phyloP scores from a whole-genome alignment of 352 stramenopile genomes.

The Thalassiosira livingstoniorum region DNA sequence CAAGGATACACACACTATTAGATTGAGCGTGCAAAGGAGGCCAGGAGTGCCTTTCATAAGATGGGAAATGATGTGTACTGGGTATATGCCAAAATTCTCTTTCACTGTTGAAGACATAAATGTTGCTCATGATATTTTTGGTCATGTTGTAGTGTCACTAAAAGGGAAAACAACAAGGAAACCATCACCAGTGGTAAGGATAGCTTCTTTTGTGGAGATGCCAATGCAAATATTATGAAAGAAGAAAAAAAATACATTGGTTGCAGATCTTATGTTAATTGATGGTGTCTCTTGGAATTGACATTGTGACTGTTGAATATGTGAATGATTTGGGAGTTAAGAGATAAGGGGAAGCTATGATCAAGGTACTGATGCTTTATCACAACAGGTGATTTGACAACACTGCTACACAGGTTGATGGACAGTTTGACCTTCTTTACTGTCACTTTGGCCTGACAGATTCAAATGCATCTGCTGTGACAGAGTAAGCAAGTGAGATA shows the following conservation, averaged over 20 bases:
- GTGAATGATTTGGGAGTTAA: background rate
- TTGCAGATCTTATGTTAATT: background rate
- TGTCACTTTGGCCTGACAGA: background rate
- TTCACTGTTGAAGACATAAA: background rate
- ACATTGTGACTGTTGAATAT: background rate
- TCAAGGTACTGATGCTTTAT: background rate
- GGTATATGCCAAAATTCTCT: background rate
- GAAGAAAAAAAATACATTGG: background rate
- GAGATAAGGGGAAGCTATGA: background rate
- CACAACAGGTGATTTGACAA: background rate
- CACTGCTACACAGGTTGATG: background rate
- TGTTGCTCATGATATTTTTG: background rate
- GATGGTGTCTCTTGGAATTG: background rate
- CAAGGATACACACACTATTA: too few relatives aligned
- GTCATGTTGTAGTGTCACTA: background rate
- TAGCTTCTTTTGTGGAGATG: background rate
- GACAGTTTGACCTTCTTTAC: background rate
- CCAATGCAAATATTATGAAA: background rate
- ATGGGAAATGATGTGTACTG: background rate
- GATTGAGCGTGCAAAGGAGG: too few relatives aligned
- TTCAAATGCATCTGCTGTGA: background rate
- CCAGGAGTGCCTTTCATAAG: too few relatives aligned
- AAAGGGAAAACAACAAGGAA: slow-evolving; percentile 6
- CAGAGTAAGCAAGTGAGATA: background rate
- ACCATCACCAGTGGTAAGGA: background rate